These are phyloP conservation scores for Pugionium cornutum DNA, from an alignment of 345 rosid species.

Conservation along the genomic window DNA sequence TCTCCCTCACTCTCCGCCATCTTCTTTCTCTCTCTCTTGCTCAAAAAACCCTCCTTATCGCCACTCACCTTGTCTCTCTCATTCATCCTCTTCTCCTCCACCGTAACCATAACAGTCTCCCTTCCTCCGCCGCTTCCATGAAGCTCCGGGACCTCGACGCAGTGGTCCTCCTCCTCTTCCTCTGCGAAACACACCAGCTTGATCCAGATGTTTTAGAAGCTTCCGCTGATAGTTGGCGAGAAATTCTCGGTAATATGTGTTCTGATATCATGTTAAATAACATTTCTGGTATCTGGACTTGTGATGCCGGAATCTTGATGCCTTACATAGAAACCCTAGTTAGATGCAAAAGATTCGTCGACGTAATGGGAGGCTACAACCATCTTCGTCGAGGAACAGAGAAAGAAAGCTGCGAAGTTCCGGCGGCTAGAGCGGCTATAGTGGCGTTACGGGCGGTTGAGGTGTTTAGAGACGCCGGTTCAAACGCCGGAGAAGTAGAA, in stretches of 20 bases:
- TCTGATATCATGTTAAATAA: slow-evolving; percentile 40
- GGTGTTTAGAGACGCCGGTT: slow-evolving; percentile 29
- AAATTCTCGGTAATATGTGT: slow-evolving; percentile 42
- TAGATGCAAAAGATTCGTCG: slow-evolving; percentile 64
- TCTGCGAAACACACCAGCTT: slow-evolving; percentile 70
- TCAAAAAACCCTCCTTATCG: slow-evolving; percentile 68
- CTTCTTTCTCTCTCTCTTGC: slow-evolving; percentile 73
- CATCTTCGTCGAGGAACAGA: slow-evolving; percentile 23
- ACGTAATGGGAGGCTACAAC: slow-evolving; percentile 45
- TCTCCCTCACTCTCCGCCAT: slow-evolving; percentile 76
- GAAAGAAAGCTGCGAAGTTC: slow-evolving; percentile 49
- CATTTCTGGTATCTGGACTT: slow-evolving; percentile 47
- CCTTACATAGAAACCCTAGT: slow-evolving; percentile 64
- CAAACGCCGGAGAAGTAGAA: slow-evolving; percentile 42
- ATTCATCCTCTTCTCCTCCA: slow-evolving; percentile 60
- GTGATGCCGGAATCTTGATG: slow-evolving; percentile 57
- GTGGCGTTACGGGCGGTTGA: slow-evolving; percentile 66
- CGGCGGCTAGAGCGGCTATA: slow-evolving; percentile 63
- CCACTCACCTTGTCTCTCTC: slow-evolving; percentile 76
- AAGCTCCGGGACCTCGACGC: slow-evolving; percentile 80
- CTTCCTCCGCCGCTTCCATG: slow-evolving; percentile 34
- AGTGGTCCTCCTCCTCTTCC: slow-evolving; percentile 73
- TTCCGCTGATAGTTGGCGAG: slow-evolving; percentile 57
- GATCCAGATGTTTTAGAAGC: slow-evolving; percentile 55
- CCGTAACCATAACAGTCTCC: slow-evolving; percentile 39